Percentiles rank a stretch among this genome's conserved stretches.
phyloP scores from a whole-genome alignment of 208 protist genomes.

The Trypanosoma scelopori region DNA sequence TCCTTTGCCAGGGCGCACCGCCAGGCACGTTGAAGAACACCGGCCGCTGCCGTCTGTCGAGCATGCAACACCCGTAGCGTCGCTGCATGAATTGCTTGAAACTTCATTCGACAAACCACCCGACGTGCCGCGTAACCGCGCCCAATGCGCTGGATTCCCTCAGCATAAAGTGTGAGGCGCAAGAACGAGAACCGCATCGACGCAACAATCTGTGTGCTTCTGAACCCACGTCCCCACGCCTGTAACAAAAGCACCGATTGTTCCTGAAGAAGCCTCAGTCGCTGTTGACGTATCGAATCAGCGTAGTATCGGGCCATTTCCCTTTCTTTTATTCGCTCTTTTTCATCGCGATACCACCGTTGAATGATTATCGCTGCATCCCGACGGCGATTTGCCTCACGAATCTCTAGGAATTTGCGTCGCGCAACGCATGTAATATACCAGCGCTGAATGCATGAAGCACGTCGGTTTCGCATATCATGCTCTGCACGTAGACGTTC shows the following conservation, averaged over 20 bases:
- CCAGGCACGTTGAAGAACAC: slow-evolving; percentile 80
- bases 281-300: slow-evolving; percentile 45
- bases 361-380: slow-evolving; percentile 58
- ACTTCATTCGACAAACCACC: slow-evolving; percentile 22
- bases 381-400: slow-evolving; percentile 40
- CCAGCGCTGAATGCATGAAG: slow-evolving; percentile 59
- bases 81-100: slow-evolving; percentile 22
- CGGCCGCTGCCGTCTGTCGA: slow-evolving; percentile 42
- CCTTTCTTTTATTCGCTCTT: slow-evolving; percentile 49
- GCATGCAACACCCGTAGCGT: slow-evolving; percentile 33
- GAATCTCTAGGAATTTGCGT: slow-evolving; percentile 44
- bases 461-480: slow-evolving; percentile 41
- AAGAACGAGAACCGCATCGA: slow-evolving; percentile 51
- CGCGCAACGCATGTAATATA: slow-evolving; percentile 59
- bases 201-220: slow-evolving; percentile 48
- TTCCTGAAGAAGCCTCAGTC: slow-evolving; percentile 43
- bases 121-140: slow-evolving; percentile 48
- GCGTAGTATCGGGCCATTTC: slow-evolving; percentile 72
- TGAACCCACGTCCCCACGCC: slow-evolving; percentile 36
- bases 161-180: slow-evolving; percentile 38
- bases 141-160: slow-evolving; percentile 57
- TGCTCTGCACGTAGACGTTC: slow-evolving; percentile 69
- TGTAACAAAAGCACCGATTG: slow-evolving; percentile 48
- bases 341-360: slow-evolving; percentile 48
- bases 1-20: slow-evolving; percentile 64